Evolutionary conservation across 1,139 yeast genomes (phyloP).

Genomic region (Lodderomyces oxycetoniae): DNA sequence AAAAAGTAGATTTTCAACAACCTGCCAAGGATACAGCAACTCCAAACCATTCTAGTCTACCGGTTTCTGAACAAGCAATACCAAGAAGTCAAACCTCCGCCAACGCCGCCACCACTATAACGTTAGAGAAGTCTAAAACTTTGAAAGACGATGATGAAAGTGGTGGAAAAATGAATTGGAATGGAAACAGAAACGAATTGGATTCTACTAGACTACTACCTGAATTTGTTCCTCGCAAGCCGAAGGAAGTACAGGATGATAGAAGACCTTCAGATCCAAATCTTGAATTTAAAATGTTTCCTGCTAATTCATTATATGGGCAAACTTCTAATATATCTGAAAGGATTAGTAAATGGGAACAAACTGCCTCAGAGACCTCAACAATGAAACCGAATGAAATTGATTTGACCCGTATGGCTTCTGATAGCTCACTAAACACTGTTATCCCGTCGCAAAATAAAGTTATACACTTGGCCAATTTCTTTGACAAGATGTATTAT

Average conservation of each 20-base stretch:
- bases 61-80: no score
- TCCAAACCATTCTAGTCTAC: no score
- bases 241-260: slow-evolving; percentile 5
- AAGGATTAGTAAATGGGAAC: slow-evolving; percentile 15
- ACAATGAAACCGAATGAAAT: neutral
- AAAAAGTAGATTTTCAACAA: no score
- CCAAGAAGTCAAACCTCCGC: no score
- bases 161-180: no score
- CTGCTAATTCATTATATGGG: slow-evolving; percentile 11
- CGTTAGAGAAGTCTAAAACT: no score
- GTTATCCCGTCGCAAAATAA: slow-evolving; percentile 22
- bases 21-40: no score
- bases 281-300: slow-evolving; percentile 13
- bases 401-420: slow-evolving; percentile 9
- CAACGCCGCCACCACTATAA: no score
- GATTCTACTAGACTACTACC: slow-evolving; percentile 3
- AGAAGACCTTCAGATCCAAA: slow-evolving; percentile 10
- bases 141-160: no score
- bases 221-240: slow-evolving; percentile 9
- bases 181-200: neutral
- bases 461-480: slow-evolving; percentile 62
- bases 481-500: slow-evolving; percentile 72
- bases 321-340: slow-evolving; percentile 14
- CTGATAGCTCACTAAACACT: slow-evolving; percentile 10
- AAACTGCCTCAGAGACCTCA: slow-evolving; percentile 10